A percentile compares a stretch with the other conserved stretches of the same genome.
These are phyloP conservation scores for Ligustrum vulgare DNA, from an alignment of 257 asterid species.

Conservation along the genomic window DNA sequence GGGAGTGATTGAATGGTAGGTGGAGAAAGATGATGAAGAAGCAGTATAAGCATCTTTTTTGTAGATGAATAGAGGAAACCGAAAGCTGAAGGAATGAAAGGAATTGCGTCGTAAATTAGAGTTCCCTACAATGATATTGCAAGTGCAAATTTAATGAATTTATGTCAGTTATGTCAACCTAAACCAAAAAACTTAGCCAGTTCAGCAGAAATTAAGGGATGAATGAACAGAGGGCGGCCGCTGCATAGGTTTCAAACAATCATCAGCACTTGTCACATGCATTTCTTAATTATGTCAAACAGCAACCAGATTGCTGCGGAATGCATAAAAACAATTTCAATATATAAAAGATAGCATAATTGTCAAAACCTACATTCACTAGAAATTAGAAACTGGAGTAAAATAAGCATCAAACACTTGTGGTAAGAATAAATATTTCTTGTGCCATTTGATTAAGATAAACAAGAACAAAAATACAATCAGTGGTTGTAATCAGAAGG, in stretches of 20 bases:
- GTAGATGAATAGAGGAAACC: background rate
- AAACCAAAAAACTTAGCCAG: background rate
- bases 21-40: background rate
- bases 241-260: background rate
- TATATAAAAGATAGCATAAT: background rate
- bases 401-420: background rate
- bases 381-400: background rate
- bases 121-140: background rate
- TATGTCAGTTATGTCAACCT: background rate
- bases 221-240: background rate
- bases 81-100: background rate
- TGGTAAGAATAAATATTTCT: background rate
- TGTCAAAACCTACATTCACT: background rate
- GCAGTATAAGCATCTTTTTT: background rate
- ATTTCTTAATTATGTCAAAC: background rate
- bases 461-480: background rate
- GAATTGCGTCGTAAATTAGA: background rate
- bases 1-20: background rate
- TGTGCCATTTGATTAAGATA: background rate
- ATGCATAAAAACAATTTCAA: background rate
- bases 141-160: background rate
- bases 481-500: background rate
- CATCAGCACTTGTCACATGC: background rate
- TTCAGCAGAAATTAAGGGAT: background rate
- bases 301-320: background rate